Percentiles rank a stretch among this genome's conserved stretches.
phyloP scores from a whole-genome alignment of 345 rosid species.

The Boechera divaricarpa region DNA sequence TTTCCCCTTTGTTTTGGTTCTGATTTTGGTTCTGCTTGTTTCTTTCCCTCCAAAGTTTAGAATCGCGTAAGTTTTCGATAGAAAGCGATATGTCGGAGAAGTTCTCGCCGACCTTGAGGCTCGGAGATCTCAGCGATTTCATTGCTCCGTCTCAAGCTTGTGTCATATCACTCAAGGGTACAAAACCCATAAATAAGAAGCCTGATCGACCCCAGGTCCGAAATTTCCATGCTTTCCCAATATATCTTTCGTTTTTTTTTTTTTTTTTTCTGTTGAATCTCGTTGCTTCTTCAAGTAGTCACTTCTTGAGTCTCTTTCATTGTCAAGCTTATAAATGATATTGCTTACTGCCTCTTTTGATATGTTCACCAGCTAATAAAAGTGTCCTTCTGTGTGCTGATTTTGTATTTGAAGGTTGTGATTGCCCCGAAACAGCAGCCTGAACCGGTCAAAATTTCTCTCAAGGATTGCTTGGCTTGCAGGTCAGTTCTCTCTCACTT shows the following conservation, averaged over 20 bases:
- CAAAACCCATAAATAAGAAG: slow-evolving; percentile 52
- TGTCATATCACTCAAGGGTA: slow-evolving; percentile 68
- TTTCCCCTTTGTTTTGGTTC: background rate
- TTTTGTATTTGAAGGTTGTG: slow-evolving; percentile 55
- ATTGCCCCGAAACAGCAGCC: slow-evolving; percentile 49
- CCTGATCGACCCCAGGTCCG: slow-evolving; percentile 66
- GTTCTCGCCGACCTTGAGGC: slow-evolving; percentile 82
- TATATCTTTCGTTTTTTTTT: background rate
- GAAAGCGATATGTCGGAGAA: slow-evolving; percentile 70
- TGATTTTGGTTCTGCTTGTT: background rate
- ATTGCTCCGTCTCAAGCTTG: slow-evolving; percentile 94
- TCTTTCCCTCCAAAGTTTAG: background rate
- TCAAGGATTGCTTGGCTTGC: slow-evolving; percentile 98
- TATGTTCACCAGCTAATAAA: slow-evolving; percentile 7
- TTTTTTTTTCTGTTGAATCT: background rate
- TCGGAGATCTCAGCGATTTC: slow-evolving; percentile 96
- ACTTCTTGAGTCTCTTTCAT: slow-evolving; percentile 7
- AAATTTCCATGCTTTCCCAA: slow-evolving; percentile 3
- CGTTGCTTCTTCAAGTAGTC: slow-evolving; percentile 14
- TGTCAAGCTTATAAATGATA: background rate
- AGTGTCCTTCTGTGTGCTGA: slow-evolving; percentile 2
- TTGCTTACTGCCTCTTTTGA: background rate
- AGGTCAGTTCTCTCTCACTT: slow-evolving; percentile 53
- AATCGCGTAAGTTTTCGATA: background rate
- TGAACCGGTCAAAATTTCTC: slow-evolving; percentile 89